Evolutionary conservation across 441 rosid species (phyloP), one percentile per base, ranked within the genome.

Genomic region (Melastoma candidum): DNA sequence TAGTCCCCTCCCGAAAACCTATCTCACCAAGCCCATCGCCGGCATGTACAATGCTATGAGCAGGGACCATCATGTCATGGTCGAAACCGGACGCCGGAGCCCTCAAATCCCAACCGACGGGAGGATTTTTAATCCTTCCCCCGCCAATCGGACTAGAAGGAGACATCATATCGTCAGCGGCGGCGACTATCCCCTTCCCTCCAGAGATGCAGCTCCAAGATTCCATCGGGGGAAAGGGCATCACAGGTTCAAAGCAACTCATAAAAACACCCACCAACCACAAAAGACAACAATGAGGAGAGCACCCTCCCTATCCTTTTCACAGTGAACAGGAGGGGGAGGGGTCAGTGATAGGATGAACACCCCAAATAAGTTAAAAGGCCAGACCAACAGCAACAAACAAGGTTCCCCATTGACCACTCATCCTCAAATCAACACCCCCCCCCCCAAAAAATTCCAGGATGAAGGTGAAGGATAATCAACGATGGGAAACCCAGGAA

Each of bases 191-290:
- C 56, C 68, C 73, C 59, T 69, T 78, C 46, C 79, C 87, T 61
- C 74, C 82, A 26, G 70, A 49, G 45, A 58, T 58, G 58, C 64
- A 77, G 63, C 75, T 74, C 95, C 90, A 83, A 48, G 79, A 74
- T 57, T 85, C 95, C 90, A 83, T 83, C 56, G 27, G 48, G 51
- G 63, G 44, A 64, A 44, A 27, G 2, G 41, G 43, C 27, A 13
- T 50, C 12, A 12, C 17, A 54, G 46, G 54, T 45, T 44, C 14
- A 47, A 47, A 54, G 56, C 7, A 29, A 50, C 12, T 22, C 54
- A 27, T 27, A 50, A 32, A 50, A 50, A 49, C 27, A 12, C 8
- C 53, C n/a, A 26, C 43, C 54, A 36, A 13, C 12, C 41, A 6
- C 8, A 3, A 36, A 36, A 36, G 8, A 27, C 22, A n/a, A 8